Evolutionary conservation across 768 basidiomycete species (phyloP).

Genomic region (Xerocomellus chrysenteron): DNA sequence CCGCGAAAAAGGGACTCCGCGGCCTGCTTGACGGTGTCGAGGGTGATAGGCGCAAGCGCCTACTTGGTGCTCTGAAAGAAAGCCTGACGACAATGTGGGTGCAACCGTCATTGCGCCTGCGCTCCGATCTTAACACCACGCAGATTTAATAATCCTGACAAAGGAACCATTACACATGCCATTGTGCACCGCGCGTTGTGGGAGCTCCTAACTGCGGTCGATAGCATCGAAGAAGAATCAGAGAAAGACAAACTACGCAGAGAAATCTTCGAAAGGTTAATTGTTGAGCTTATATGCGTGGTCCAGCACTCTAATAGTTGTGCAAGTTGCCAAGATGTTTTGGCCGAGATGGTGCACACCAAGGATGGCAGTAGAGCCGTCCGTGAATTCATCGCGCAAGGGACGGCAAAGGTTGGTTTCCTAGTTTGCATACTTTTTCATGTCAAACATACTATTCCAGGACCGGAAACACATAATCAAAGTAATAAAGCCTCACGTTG

Average conservation of each 20-base stretch:
- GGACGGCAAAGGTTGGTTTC: constrained; percentile 69
- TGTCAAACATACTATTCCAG: constrained; percentile 32
- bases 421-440: neutral
- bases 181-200: constrained; percentile 85
- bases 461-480: constrained; percentile 93
- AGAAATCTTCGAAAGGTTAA: constrained; percentile 81
- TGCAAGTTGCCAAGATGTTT: constrained; percentile 72
- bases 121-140: neutral
- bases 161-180: constrained; percentile 82
- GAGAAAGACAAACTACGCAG: constrained; percentile 73
- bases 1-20: constrained; percentile 62
- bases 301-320: neutral
- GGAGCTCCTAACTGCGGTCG: constrained; percentile 76
- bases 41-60: constrained; percentile 61
- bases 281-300: neutral
- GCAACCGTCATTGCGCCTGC: neutral
- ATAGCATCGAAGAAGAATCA: constrained; percentile 53
- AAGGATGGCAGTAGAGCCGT: constrained; percentile 86
- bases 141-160: constrained; percentile 91
- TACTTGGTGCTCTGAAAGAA: constrained; percentile 68
- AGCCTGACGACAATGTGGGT: constrained; percentile 74
- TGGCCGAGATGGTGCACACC: constrained; percentile 94
- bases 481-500: constrained; percentile 84
- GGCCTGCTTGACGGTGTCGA: constrained; percentile 67
- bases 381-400: constrained; percentile 79